These are phyloP conservation scores for Alternaria sp. DNA, from an alignment of 2,329 filamentous ascomycete genomes.

Conservation along the genomic window DNA sequence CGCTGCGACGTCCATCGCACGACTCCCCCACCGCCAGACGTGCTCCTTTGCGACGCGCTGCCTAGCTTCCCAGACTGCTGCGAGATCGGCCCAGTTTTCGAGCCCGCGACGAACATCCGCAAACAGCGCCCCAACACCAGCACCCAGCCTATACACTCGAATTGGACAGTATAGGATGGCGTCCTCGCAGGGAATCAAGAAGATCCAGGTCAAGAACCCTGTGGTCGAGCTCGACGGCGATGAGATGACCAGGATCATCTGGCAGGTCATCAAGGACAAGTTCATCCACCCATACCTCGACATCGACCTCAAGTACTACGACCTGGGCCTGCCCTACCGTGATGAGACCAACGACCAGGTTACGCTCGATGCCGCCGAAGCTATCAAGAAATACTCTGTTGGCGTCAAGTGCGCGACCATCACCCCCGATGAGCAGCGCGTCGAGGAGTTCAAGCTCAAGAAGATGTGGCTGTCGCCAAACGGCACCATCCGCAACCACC, in stretches of 20 bases:
- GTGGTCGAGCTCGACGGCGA: conserved; percentile 95
- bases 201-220: conserved; percentile 99
- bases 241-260: conserved; percentile 98
- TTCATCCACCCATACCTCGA: conserved; percentile 97
- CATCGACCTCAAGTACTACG: conserved; percentile 98
- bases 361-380: conserved; percentile 91
- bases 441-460: conserved; percentile 98
- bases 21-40: conserved; percentile 24
- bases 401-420: conserved; percentile 99
- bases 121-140: conserved; percentile 10
- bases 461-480: conserved; percentile 99
- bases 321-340: conserved; percentile 90
- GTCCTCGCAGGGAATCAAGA: conserved; percentile 76
- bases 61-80: conserved; percentile 31
- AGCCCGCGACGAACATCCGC: conserved; percentile 22
- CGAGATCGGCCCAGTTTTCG: conserved; percentile 30
- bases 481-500: conserved; percentile 76
- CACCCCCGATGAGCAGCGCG: conserved; percentile 94
- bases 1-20: conserved; percentile 28
- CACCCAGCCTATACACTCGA: conserved; percentile 9
- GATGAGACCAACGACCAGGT: conserved; percentile 97
- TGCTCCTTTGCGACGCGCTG: conserved; percentile 40
- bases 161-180: conserved; percentile 42
- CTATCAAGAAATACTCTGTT: conserved; percentile 98
- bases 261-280: conserved; percentile 99